These are phyloP conservation scores for Knoxdaviesia proteae DNA, from an alignment of 2,329 filamentous ascomycete genomes.

Conservation along the genomic window DNA sequence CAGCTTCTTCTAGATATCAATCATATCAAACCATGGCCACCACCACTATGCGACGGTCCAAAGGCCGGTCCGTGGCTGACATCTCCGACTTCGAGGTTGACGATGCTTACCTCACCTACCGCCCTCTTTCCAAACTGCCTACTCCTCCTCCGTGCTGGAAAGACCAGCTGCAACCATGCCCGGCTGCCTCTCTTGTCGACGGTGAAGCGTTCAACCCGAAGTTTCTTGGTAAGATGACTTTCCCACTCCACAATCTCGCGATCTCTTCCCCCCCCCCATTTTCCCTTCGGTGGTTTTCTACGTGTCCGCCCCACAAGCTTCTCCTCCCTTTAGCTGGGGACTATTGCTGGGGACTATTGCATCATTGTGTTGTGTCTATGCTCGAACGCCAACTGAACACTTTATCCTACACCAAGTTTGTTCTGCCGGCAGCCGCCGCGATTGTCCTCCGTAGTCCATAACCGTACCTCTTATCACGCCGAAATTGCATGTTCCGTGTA, in stretches of 20 bases:
- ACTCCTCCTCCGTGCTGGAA: conserved; percentile 40
- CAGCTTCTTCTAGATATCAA: neutral
- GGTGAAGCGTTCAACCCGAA: conserved; percentile 19
- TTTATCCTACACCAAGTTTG: too few species aligned
- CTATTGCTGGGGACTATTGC: too few species aligned
- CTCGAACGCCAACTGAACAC: too few species aligned
- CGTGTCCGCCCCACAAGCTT: neutral
- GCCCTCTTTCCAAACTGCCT: conserved; percentile 45
- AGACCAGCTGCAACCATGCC: conserved; percentile 14
- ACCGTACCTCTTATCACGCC: neutral
- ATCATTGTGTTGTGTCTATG: too few species aligned
- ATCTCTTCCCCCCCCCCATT: neutral
- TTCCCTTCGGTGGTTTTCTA: neutral
- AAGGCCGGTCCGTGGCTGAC: conserved; percentile 5
- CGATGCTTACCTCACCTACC: conserved; percentile 40
- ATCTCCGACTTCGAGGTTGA: conserved; percentile 19
- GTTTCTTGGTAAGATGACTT: conserved; percentile 15
- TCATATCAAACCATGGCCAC: neutral
- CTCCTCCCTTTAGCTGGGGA: neutral
- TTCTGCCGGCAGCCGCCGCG: too few species aligned
- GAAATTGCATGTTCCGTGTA: neutral
- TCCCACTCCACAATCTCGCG: neutral
- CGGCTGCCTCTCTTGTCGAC: conserved; percentile 12
- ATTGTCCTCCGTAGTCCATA: too few species aligned
- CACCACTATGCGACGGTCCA: conserved; percentile 6